Conservation (phyloP, 2,329 filamentous ascomycete genomes). For the Colletotrichum tropicale region DNA sequence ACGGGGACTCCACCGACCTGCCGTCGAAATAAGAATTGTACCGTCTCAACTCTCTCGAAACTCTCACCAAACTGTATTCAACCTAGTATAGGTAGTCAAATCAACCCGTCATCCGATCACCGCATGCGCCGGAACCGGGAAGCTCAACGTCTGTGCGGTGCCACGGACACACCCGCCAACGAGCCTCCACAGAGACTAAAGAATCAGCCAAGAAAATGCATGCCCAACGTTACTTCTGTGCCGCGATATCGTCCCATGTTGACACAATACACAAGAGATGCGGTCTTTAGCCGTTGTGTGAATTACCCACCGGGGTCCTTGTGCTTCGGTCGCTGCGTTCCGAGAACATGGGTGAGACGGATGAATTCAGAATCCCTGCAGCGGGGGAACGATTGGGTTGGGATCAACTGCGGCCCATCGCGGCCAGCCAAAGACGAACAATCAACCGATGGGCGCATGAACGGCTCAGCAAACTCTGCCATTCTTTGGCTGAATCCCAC, state of each 20-base stretch:
- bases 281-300: not conserved
- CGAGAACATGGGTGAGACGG: not conserved
- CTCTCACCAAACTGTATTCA: not conserved
- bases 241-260: not conserved
- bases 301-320: not conserved
- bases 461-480: not conserved
- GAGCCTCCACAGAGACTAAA: not conserved
- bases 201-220: not conserved
- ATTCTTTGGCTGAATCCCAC: not conserved
- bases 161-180: not conserved
- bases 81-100: not conserved
- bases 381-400: not conserved
- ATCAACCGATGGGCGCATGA: not conserved
- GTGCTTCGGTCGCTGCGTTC: not conserved
- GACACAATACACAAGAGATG: not conserved
- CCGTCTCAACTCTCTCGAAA: not conserved
- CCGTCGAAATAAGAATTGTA: not conserved
- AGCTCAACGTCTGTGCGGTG: not conserved
- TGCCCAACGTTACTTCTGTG: not conserved
- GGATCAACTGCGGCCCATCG: not conserved
- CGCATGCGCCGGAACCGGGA: not conserved
- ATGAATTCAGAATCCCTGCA: not conserved
- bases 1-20: not conserved
- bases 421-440: not conserved
- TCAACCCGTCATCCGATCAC: not conserved